Percentiles rank a stretch among this genome's conserved stretches.
These are phyloP conservation scores for Hydnum rufescens DNA, from an alignment of 768 basidiomycete species.

Conservation along the genomic window DNA sequence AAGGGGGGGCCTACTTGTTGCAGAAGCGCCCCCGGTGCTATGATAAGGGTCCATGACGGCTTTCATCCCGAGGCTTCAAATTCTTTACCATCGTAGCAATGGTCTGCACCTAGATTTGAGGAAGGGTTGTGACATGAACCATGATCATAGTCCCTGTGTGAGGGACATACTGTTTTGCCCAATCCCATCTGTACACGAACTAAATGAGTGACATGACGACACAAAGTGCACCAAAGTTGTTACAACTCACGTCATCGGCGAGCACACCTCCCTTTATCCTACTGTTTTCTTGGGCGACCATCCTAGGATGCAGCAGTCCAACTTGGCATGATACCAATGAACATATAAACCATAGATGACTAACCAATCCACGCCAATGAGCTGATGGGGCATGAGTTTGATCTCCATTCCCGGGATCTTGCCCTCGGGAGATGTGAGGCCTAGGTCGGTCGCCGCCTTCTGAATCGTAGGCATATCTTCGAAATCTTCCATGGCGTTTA, in stretches of 20 bases:
- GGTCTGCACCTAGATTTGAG: constrained; percentile 46
- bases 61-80: constrained; percentile 16
- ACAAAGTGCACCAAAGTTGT: background rate
- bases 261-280: constrained; percentile 39
- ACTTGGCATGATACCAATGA: background rate
- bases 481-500: background rate
- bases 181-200: constrained; percentile 49
- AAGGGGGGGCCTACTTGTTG: constrained; percentile 35
- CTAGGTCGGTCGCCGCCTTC: background rate
- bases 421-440: constrained; percentile 26
- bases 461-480: background rate
- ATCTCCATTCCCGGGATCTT: constrained; percentile 50
- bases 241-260: background rate
- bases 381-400: constrained; percentile 50
- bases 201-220: background rate
- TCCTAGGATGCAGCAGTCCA: background rate
- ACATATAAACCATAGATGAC: constrained; percentile 31
- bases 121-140: no score
- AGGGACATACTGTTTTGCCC: background rate
- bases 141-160: background rate
- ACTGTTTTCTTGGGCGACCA: constrained; percentile 26
- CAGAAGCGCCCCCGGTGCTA: constrained; percentile 58
- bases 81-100: constrained; percentile 46
- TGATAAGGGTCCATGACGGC: constrained; percentile 34
- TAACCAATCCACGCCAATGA: constrained; percentile 71